phyloP scores from a whole-genome alignment of 73 alveolate species.

The Effrenium voratum region DNA sequence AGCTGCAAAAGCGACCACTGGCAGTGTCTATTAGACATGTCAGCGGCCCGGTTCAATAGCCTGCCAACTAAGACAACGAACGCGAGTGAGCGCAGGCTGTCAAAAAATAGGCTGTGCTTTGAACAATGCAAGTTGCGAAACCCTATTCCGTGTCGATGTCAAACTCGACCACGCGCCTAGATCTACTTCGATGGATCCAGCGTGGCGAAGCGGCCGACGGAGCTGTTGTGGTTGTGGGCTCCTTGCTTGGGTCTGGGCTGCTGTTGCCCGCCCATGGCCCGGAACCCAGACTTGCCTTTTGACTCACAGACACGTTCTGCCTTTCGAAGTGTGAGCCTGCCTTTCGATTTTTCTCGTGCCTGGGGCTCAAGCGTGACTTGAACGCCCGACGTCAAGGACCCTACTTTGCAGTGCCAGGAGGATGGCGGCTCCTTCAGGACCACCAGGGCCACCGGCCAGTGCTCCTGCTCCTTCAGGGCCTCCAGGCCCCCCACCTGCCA shows the following conservation, averaged over 20 bases:
- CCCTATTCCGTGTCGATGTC: neutral
- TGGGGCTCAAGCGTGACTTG: no score
- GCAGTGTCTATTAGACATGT: neutral
- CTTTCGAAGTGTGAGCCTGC: neutral
- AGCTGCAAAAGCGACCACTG: neutral
- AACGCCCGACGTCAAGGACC: no score
- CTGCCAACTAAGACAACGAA: no score
- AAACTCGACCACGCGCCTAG: neutral
- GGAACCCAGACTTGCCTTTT: no score
- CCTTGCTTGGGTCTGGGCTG: neutral
- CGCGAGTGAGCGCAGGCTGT: no score
- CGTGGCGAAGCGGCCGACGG: neutral
- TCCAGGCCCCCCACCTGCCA: neutral
- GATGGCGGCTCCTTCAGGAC: no score
- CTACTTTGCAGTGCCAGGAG: no score
- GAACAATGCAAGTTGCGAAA: neutral
- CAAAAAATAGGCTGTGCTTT: neutral
- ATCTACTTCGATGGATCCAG: conserved; percentile 19
- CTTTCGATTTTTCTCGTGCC: neutral
- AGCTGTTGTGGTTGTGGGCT: neutral
- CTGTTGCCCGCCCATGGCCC: neutral
- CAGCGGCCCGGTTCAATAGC: neutral
- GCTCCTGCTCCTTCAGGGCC: neutral
- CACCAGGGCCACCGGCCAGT: neutral
- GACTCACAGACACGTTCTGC: neutral